Evolutionary conservation across 2,329 filamentous ascomycete genomes (phyloP), one percentile per base, ranked within the genome.

Genomic region (Xylariaceae sp.): DNA sequence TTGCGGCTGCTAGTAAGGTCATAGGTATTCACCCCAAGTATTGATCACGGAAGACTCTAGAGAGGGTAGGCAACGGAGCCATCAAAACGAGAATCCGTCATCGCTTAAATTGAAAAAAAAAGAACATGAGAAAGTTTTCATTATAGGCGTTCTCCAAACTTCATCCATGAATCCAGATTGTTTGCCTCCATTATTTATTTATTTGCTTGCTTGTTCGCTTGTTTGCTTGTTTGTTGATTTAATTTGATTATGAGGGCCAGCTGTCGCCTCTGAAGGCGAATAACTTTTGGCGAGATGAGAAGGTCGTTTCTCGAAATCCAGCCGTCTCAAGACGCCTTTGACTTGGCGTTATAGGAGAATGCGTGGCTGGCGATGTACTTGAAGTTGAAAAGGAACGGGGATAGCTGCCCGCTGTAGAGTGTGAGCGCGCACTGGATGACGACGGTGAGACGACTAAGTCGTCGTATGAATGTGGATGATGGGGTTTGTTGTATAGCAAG

Each of bases 271-370:
- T 57, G 40, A 27, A 45, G 3, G 54, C 44, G 35, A 63, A 55
- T 2, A 57, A 40, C 51, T 62, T 65, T 51, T 65, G 63, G 34
- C 61, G 51, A 6, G 62, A 62, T 40, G 63, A 60, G 47, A 65
- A 65, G 8, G 63, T 65, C 49, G 58, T 62, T 41, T 64, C 60
- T 34, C 56, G 59, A 50, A 64, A 65, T 5, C 63, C 63, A 30
- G 50, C 56, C 29, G 44, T n/a, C 8, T 62, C 60, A 27, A 64
- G 37, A 5, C 62, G 62, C 47, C 31, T 57, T 37, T 51, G 56
- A 44, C 63, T 59, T 2, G 60, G 59, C 5, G 59, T 63, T 42
- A 61, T 56, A 34, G 62, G 59, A 2, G 43, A 48, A 27, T 37
- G 30, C 19, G 43, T 12, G 11, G 51, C 43, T 9, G 55, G 55